Evolutionary conservation across 495 filamentous ascomycete genomes (phyloP).

Genomic region (Bathelium albidoporum): DNA sequence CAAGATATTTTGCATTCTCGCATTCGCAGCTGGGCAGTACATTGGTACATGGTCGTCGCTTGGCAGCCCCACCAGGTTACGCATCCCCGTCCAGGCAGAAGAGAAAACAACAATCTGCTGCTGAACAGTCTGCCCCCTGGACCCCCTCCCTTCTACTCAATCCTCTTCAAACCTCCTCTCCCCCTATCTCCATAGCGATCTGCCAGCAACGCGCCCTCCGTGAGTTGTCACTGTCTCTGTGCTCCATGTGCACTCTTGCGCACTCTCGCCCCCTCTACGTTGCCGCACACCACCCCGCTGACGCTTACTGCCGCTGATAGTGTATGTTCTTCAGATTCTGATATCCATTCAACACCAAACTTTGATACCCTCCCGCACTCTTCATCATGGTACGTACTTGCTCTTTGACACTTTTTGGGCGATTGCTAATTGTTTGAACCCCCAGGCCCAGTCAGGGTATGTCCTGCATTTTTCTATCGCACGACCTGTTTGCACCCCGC

Average conservation of each 20-base stretch:
- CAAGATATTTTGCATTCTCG: too few species aligned
- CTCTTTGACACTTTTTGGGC: background rate
- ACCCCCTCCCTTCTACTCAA: background rate
- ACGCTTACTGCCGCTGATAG: conserved; percentile 2
- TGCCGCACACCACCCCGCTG: background rate
- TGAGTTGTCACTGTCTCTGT: background rate
- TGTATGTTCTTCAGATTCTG: background rate
- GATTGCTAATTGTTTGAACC: background rate
- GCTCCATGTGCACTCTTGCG: background rate
- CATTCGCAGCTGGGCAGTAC: too few species aligned
- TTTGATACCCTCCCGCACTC: background rate
- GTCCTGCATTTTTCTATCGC: background rate
- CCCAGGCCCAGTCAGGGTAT: background rate
- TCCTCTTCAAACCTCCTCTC: too few species aligned
- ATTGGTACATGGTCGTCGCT: background rate
- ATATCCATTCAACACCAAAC: background rate
- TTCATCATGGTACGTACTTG: background rate
- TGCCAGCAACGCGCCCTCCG: background rate
- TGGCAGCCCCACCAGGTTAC: conserved; percentile 3
- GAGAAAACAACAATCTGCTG: background rate
- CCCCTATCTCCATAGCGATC: background rate
- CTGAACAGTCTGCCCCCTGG: background rate
- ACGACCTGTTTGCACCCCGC: background rate
- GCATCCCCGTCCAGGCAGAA: background rate
- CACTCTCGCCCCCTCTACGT: background rate